A percentile compares a stretch with the other conserved stretches of the same genome.
Conservation (phyloP, 2,329 filamentous ascomycete genomes). For the Chaetomium sp. region DNA sequence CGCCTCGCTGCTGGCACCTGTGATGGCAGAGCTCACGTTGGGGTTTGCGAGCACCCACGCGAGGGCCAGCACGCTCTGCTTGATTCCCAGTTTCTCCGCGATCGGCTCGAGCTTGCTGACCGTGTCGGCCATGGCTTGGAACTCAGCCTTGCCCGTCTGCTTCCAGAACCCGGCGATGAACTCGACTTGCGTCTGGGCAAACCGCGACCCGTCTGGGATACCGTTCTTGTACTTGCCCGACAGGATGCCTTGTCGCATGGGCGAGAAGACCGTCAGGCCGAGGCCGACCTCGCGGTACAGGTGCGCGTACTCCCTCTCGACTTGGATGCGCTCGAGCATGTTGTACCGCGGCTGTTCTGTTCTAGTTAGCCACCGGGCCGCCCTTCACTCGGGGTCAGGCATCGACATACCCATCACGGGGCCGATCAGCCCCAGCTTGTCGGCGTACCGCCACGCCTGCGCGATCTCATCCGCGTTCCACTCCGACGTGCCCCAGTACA, state of each 20-base stretch:
- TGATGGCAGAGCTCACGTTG: slow-evolving; percentile 64
- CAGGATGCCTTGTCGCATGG: slow-evolving; percentile 58
- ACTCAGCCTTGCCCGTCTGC: slow-evolving; percentile 55
- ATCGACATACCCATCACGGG: slow-evolving; percentile 37
- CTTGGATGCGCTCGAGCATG: slow-evolving; percentile 59
- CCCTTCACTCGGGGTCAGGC: background rate
- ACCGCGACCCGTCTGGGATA: slow-evolving; percentile 62
- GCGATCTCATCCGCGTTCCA: slow-evolving; percentile 61
- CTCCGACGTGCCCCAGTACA: slow-evolving; percentile 68
- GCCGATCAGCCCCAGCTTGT: slow-evolving; percentile 60
- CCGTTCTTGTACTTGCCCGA: slow-evolving; percentile 67
- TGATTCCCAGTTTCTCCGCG: slow-evolving; percentile 64
- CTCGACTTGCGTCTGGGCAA: slow-evolving; percentile 57
- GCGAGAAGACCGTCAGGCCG: slow-evolving; percentile 56
- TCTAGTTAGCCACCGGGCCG: background rate
- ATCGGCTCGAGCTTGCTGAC: slow-evolving; percentile 63
- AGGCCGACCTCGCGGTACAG: slow-evolving; percentile 59
- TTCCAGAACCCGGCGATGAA: slow-evolving; percentile 59
- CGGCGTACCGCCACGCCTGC: slow-evolving; percentile 57
- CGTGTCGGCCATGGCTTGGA: slow-evolving; percentile 55
- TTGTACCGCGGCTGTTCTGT: slow-evolving; percentile 57
- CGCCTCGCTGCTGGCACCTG: slow-evolving; percentile 59
- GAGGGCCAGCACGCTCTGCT: slow-evolving; percentile 57
- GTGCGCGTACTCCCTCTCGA: slow-evolving; percentile 61
- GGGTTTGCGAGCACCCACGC: slow-evolving; percentile 66